Base-by-base conservation (phyloP, 257 asterid species). In the Lavandula angustifolia region DNA sequence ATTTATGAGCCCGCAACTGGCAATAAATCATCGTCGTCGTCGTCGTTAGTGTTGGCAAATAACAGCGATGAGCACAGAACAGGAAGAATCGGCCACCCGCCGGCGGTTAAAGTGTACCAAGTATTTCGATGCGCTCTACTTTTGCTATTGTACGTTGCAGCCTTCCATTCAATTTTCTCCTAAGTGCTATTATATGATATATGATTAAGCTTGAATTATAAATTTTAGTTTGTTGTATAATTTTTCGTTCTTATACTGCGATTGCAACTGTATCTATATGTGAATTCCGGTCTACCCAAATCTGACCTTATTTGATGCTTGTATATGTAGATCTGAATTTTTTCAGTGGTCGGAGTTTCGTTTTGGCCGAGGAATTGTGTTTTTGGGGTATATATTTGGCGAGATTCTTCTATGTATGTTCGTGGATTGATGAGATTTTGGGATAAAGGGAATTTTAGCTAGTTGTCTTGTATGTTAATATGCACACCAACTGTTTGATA, bases 81-180 rank as follows among this genome's bases (percentile, higher is more conserved):
- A 58, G 58, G 78, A 79, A 54, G 90, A 75, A 38, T 66, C 52
- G 56, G 56, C 75, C 51, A 51, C 61, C 71, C 79, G 18, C 80
- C 69, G 57, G 79, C 75, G 74, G 54, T 6, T 84, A n/a, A 75
- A 86, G n/a, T 91, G 96, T 81, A 32, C 80, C 73, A 66, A 82
- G 48, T 73, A 70, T 60, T 91, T 91, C 59, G 94, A 91, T 32
- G 91, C 89, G 11, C 91, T 91, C 54, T 91, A 95, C 85, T 88
- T 91, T 80, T 91, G 98, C 81, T 91, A 91, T 57, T 86, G 98
- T 91, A 86, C 10, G 80, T 57, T 56, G 8, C 33, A 29, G 17
- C 31, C 48, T 54, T 62, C 63, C 50, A 14, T 38, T 35, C 44
- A 0, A 13, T 41, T 47, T 54, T 5, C n/a, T 51, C 33, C 33